A percentile compares a stretch with the other conserved stretches of the same genome.
Evolutionary conservation across 2,329 filamentous ascomycete species (phyloP).

Genomic region (Sporothrix variecibatus): DNA sequence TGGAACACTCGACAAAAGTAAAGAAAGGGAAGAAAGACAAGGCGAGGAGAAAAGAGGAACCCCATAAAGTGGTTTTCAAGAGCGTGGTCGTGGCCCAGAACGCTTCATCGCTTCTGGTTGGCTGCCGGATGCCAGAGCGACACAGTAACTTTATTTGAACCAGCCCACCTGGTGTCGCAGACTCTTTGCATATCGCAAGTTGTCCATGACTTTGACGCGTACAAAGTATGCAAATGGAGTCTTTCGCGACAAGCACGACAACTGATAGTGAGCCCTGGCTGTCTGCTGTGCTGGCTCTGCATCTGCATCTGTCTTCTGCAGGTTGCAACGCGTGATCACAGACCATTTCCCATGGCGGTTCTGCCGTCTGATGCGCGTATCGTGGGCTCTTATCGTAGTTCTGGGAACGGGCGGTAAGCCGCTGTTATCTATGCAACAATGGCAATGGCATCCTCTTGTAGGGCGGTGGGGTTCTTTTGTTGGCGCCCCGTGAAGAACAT

Average conservation of each 20-base stretch:
- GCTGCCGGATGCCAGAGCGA: not conserved
- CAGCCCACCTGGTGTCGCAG: not conserved
- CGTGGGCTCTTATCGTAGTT: conserved; percentile 1
- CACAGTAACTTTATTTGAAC: conserved; percentile 10
- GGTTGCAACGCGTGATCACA: conserved; percentile 13
- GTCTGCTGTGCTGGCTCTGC: not conserved
- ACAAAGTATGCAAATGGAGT: not conserved
- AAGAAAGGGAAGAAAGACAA: not conserved
- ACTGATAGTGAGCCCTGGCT: not conserved
- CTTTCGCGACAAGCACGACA: not conserved
- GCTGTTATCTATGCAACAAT: conserved; percentile 26
- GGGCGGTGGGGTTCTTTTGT: not conserved
- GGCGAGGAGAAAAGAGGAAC: not conserved
- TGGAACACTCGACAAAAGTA: not conserved
- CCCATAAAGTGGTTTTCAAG: not conserved
- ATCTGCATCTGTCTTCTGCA: not conserved
- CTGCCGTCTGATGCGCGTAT: not conserved
- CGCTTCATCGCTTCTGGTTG: conserved; percentile 10
- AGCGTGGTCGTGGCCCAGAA: not conserved
- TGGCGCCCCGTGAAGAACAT: not conserved
- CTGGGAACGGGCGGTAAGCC: not conserved
- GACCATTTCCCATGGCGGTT: not conserved
- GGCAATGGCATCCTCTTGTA: conserved; percentile 9
- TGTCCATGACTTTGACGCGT: not conserved
- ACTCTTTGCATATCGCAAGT: not conserved